Percentiles rank a stretch among this genome's conserved stretches.
These are phyloP conservation scores for Metschnikowia corniflorae DNA, from an alignment of 805 yeast genomes.

Conservation along the genomic window DNA sequence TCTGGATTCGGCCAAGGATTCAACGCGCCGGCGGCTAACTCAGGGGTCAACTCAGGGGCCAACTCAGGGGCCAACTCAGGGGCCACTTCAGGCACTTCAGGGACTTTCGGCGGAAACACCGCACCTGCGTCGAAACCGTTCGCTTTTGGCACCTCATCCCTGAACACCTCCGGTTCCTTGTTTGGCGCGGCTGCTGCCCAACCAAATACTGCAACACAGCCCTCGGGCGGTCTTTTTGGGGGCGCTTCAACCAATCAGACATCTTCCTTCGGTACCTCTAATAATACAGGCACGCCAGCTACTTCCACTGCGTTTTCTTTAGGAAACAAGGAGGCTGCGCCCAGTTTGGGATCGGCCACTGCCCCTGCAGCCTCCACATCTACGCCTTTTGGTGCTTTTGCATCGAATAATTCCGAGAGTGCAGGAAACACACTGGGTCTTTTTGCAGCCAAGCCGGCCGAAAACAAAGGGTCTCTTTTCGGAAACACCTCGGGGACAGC, in stretches of 20 bases:
- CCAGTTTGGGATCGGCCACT: background rate
- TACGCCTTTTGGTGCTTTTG: slow-evolving; percentile 5
- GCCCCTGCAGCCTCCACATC: slow-evolving; percentile 2
- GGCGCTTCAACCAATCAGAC: slow-evolving; percentile 2
- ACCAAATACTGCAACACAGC: background rate
- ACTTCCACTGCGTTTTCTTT: slow-evolving; percentile 14
- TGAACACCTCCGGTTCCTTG: no score
- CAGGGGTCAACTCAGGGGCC: no score
- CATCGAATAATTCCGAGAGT: slow-evolving; percentile 1
- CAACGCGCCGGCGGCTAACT: no score
- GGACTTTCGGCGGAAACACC: no score
- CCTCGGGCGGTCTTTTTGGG: slow-evolving; percentile 6
- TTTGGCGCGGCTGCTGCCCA: no score
- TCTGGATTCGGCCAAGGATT: background rate
- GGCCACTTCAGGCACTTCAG: no score
- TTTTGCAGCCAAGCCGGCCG: slow-evolving; percentile 17
- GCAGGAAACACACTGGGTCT: slow-evolving; percentile 7
- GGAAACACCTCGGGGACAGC: slow-evolving; percentile 8
- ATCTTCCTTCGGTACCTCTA: slow-evolving; percentile 4
- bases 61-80: no score
- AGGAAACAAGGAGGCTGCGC: slow-evolving; percentile 6
- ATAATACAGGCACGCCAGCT: no score
- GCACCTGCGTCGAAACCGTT: no score
- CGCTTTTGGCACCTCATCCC: no score
- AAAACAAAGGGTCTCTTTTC: slow-evolving; percentile 13